These are phyloP conservation scores for Rhodosporidiobolus odoratus DNA, from an alignment of 768 basidiomycete species.

Conservation along the genomic window DNA sequence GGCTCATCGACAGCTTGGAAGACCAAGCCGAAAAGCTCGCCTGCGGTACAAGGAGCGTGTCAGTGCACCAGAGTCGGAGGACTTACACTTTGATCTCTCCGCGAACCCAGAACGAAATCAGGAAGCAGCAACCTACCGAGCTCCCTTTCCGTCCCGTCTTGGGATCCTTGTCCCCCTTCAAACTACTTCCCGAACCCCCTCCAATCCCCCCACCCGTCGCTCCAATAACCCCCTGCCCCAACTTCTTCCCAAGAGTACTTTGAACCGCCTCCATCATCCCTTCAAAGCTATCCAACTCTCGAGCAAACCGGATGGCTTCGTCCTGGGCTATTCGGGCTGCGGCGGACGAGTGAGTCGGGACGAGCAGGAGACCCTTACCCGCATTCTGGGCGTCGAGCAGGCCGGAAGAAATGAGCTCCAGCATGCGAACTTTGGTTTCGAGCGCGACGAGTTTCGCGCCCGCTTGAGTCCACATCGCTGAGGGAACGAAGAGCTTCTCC, in stretches of 20 bases:
- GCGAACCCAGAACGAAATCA: background rate
- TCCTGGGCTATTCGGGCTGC: conserved; percentile 6
- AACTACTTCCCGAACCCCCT: conserved; percentile 64
- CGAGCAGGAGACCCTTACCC: conserved; percentile 54
- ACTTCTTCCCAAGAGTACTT: conserved; percentile 40
- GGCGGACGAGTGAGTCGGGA: background rate
- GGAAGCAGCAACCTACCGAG: background rate
- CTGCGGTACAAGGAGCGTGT: background rate
- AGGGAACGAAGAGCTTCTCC: conserved; percentile 75
- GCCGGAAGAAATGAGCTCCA: conserved; percentile 70
- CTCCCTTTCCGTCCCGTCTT: conserved; percentile 51
- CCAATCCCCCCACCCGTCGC: conserved; percentile 7
- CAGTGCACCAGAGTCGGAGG: too few relatives aligned
- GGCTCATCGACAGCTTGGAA: conserved; percentile 35
- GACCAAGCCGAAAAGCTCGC: conserved; percentile 39
- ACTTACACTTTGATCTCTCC: too few relatives aligned
- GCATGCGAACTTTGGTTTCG: conserved; percentile 77
- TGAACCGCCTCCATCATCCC: conserved; percentile 62
- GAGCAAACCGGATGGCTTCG: conserved; percentile 66
- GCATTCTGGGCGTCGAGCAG: conserved; percentile 65
- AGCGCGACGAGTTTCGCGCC: conserved; percentile 77
- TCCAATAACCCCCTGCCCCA: conserved; percentile 21
- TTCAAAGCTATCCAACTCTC: conserved; percentile 82
- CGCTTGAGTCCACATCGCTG: conserved; percentile 81
- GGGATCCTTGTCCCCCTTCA: conserved; percentile 51